Conservation (phyloP, 2,329 filamentous ascomycete species). For the Fusarium nisikadoi region DNA sequence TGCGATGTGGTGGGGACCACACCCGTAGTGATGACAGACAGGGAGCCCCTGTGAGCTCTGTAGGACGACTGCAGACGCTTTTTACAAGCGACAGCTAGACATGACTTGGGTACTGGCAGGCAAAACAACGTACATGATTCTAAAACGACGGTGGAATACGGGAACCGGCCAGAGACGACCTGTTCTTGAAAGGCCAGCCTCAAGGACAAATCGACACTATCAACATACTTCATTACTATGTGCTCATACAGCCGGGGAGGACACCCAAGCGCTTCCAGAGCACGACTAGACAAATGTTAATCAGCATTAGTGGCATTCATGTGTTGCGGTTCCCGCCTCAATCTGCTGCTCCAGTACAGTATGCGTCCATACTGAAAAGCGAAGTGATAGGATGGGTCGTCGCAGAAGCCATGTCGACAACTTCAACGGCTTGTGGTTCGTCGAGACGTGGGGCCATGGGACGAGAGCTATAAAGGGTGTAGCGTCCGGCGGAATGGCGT, state of each 20-base stretch:
- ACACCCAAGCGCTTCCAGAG: slow-evolving; percentile 16
- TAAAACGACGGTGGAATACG: neutral
- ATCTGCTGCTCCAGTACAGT: slow-evolving; percentile 23
- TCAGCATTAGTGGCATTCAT: slow-evolving; percentile 20
- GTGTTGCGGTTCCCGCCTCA: slow-evolving; percentile 21
- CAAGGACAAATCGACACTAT: neutral
- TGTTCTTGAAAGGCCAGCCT: neutral
- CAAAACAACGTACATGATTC: slow-evolving; percentile 20
- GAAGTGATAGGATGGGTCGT: slow-evolving; percentile 38
- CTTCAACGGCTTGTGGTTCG: slow-evolving; percentile 35
- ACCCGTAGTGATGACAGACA: slow-evolving; percentile 43
- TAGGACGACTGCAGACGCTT: slow-evolving; percentile 34
- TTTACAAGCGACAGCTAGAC: slow-evolving; percentile 6
- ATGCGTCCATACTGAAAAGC: slow-evolving; percentile 17
- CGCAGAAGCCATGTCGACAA: slow-evolving; percentile 26
- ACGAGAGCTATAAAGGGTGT: slow-evolving; percentile 43
- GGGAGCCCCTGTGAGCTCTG: slow-evolving; percentile 42
- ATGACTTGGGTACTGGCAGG: slow-evolving; percentile 11
- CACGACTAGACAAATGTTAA: slow-evolving; percentile 24
- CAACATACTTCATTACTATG: neutral
- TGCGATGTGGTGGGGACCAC: slow-evolving; percentile 39
- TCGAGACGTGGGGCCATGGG: slow-evolving; percentile 43
- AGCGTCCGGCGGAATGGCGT: slow-evolving; percentile 45
- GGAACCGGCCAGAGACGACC: neutral
- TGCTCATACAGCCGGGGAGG: slow-evolving; percentile 5